phyloP scores from a whole-genome alignment of 129 eudicot genomes.

The Pittosporum tobira region DNA sequence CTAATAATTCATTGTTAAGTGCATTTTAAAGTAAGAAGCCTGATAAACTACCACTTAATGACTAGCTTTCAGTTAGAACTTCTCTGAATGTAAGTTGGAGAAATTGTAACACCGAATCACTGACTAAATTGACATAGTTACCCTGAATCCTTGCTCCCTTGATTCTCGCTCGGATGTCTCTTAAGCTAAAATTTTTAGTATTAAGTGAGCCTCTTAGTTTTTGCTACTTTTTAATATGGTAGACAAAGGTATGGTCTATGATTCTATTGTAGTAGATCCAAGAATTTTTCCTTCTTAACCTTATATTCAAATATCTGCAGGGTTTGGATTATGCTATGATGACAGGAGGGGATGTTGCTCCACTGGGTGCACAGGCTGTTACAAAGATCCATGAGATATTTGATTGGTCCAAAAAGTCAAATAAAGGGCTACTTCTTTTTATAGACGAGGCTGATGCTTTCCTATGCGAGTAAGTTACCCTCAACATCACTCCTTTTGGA shows the following conservation, averaged over 20 bases:
- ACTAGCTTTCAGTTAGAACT: background rate
- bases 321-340: slow-evolving; percentile 99
- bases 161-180: too few species aligned
- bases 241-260: too few species aligned
- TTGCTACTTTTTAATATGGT: too few species aligned
- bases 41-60: background rate
- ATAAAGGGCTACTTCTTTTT: slow-evolving; percentile 80
- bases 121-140: too few species aligned
- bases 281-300: too few species aligned
- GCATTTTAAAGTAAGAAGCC: background rate
- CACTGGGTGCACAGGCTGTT: slow-evolving; percentile 95
- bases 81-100: background rate
- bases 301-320: slow-evolving; percentile 26
- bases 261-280: too few species aligned
- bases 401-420: slow-evolving; percentile 97
- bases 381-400: slow-evolving; percentile 96
- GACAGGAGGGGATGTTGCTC: slow-evolving; percentile 99
- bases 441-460: slow-evolving; percentile 99
- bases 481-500: background rate
- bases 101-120: too few species aligned
- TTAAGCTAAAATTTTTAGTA: too few species aligned
- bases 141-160: too few species aligned
- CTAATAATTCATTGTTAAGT: background rate
- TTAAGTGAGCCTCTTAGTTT: too few species aligned
- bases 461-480: slow-evolving; percentile 92